A percentile compares a stretch with the other conserved stretches of the same genome.
Evolutionary conservation across 2,329 filamentous ascomycete species (phyloP).

Genomic region (Herpomyces periplanetae): DNA sequence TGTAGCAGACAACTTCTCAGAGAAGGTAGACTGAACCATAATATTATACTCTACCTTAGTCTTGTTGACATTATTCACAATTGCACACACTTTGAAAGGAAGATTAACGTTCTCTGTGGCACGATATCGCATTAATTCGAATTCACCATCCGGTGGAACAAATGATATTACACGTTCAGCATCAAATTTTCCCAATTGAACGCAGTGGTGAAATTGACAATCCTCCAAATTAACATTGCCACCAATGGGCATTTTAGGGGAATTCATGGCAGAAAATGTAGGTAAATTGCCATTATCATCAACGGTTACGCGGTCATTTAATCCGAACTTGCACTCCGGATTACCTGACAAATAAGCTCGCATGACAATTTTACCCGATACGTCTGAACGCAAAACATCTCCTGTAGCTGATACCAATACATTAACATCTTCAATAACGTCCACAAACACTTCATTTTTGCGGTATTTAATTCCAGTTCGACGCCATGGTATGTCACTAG

Average conservation of each 20-base stretch:
- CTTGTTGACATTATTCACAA: constrained; percentile 84
- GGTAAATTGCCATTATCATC: constrained; percentile 8
- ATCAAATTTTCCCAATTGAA: constrained; percentile 87
- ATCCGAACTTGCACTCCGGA: constrained; percentile 90
- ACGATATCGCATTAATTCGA: constrained; percentile 93
- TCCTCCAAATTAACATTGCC: constrained; percentile 86
- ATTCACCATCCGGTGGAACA: constrained; percentile 80
- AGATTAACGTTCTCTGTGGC: constrained; percentile 94
- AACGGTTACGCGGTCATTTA: constrained; percentile 77
- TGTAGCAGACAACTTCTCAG: constrained; percentile 74
- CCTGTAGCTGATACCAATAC: constrained; percentile 94
- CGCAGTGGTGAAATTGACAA: constrained; percentile 95
- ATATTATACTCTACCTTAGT: constrained; percentile 97
- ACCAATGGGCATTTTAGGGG: too few species aligned
- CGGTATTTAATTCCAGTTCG: constrained; percentile 92
- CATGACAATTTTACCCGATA: constrained; percentile 94
- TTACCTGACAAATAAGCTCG: constrained; percentile 83
- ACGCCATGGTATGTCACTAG: constrained; percentile 78
- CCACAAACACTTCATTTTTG: constrained; percentile 96
- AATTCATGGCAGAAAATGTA: constrained; percentile 17
- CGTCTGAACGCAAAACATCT: constrained; percentile 69
- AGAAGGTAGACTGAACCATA: constrained; percentile 84
- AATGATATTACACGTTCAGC: constrained; percentile 87
- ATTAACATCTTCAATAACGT: constrained; percentile 96
- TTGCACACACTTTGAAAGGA: constrained; percentile 92